Evolutionary conservation across 306 rosid species (phyloP).

Genomic region (Cyamopsis tetragonoloba): DNA sequence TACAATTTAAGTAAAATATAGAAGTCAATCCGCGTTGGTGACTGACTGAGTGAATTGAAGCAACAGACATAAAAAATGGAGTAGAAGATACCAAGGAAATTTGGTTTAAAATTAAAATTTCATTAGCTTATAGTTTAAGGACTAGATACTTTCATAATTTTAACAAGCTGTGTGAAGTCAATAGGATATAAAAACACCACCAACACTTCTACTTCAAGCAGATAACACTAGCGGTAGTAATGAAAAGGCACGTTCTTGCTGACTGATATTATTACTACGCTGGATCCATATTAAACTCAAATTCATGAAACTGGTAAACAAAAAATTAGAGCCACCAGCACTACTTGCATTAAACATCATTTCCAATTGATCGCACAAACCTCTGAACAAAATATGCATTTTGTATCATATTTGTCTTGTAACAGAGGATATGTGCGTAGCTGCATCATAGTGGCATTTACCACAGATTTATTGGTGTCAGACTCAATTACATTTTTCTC

Average conservation of each 20-base stretch:
- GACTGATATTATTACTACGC: background rate
- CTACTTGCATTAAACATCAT: background rate
- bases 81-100: background rate
- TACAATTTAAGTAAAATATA: background rate
- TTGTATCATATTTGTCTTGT: background rate
- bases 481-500: background rate
- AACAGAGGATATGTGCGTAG: background rate
- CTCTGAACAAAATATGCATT: background rate
- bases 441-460: background rate
- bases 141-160: background rate
- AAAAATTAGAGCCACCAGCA: background rate
- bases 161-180: background rate
- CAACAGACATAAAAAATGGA: background rate
- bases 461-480: background rate
- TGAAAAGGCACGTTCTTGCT: background rate
- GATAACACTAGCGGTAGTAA: background rate
- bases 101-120: background rate
- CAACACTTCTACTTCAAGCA: background rate
- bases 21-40: background rate
- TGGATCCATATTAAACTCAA: background rate
- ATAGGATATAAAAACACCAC: background rate
- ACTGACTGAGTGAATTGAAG: background rate
- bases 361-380: background rate
- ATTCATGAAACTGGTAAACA: background rate
- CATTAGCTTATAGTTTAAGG: background rate